Percentiles rank a stretch among this genome's conserved stretches.
Conservation (phyloP, 139 green algal genomes). For the Chlamydomonas schloesseri region DNA sequence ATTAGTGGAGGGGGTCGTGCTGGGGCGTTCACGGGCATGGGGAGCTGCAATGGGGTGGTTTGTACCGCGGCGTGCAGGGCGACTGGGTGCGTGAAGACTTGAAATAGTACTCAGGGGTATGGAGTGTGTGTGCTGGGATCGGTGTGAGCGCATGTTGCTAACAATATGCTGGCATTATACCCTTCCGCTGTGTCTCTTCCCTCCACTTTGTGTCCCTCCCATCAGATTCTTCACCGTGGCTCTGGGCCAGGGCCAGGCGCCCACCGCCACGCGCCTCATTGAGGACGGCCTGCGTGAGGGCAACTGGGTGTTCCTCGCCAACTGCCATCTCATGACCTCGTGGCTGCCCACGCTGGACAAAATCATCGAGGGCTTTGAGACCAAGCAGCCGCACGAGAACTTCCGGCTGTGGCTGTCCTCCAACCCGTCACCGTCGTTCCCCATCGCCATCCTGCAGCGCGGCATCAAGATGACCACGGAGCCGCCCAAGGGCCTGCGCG, state of each 20-base stretch:
- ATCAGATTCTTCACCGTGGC: slow-evolving; percentile 82
- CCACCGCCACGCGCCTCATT: slow-evolving; percentile 83
- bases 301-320: slow-evolving; percentile 92
- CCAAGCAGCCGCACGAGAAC: slow-evolving; percentile 70
- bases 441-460: slow-evolving; percentile 88
- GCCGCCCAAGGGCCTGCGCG: slow-evolving; percentile 88
- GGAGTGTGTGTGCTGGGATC: too few species aligned
- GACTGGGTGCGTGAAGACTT: too few species aligned
- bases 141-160: too few species aligned
- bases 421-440: slow-evolving; percentile 80
- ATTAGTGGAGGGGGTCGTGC: not conserved
- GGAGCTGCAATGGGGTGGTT: too few species aligned
- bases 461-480: slow-evolving; percentile 94
- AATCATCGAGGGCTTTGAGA: slow-evolving; percentile 83
- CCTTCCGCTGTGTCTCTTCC: too few species aligned
- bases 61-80: too few species aligned
- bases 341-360: slow-evolving; percentile 91
- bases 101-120: too few species aligned
- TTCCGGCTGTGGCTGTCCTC: slow-evolving; percentile 91
- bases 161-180: too few species aligned
- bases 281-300: slow-evolving; percentile 78
- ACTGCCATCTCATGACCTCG: slow-evolving; percentile 92
- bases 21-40: too few species aligned
- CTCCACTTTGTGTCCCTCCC: too few species aligned
- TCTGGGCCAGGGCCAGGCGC: slow-evolving; percentile 85